Evolutionary conservation across 1,284 basidiomycete species (phyloP).

Genomic region (Ceratobasidium sp.): DNA sequence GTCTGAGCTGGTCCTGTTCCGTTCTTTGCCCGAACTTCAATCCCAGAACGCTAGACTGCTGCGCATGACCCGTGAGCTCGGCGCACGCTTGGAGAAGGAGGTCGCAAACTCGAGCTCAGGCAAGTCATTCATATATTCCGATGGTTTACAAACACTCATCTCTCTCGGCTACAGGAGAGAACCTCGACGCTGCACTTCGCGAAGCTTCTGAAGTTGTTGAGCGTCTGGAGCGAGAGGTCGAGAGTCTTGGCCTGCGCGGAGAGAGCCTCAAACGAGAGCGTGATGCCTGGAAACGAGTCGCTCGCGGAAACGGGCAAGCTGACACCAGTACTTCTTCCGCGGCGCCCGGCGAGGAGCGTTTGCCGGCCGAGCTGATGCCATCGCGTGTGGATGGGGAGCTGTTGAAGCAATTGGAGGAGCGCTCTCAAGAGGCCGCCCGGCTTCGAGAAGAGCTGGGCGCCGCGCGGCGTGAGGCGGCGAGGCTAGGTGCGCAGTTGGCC

Average conservation of each 20-base stretch:
- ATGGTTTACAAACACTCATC: conserved; percentile 47
- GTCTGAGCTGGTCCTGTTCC: conserved; percentile 90
- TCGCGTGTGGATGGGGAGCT: conserved; percentile 29
- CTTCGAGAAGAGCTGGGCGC: conserved; percentile 74
- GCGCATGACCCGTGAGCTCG: conserved; percentile 83
- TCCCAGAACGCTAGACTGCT: conserved; percentile 91
- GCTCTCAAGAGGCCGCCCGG: conserved; percentile 62
- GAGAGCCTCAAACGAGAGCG: conserved; percentile 64
- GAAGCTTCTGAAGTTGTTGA: conserved; percentile 90
- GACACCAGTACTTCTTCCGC: not conserved
- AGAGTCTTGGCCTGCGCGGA: conserved; percentile 74
- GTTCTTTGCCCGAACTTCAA: conserved; percentile 81
- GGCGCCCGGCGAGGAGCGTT: conserved; percentile 1
- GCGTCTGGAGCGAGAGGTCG: conserved; percentile 79
- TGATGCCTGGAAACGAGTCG: conserved; percentile 58
- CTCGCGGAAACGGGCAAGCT: conserved; percentile 10
- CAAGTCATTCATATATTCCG: not conserved
- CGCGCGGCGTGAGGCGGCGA: conserved; percentile 74
- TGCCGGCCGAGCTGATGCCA: conserved; percentile 20
- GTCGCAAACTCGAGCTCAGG: conserved; percentile 58
- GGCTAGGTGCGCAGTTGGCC: conserved; percentile 73
- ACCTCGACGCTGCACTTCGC: conserved; percentile 72
- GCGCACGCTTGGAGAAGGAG: conserved; percentile 75
- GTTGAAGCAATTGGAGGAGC: conserved; percentile 45
- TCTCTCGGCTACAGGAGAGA: conserved; percentile 62